Conservation (phyloP, 495 filamentous ascomycete genomes). For the Clohesyomyces aquaticus region DNA sequence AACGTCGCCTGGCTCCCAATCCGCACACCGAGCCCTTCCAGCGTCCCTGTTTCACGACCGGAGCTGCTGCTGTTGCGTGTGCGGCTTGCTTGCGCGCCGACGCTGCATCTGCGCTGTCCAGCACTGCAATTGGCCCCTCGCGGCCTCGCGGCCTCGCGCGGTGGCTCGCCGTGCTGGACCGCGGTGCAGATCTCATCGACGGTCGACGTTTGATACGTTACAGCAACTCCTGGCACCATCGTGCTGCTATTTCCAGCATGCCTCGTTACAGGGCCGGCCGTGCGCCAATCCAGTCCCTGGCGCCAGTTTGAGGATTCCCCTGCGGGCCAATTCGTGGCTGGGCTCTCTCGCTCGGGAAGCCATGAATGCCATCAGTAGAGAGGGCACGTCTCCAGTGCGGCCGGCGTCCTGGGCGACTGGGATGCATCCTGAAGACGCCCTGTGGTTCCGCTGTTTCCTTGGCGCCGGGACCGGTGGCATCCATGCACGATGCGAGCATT, state of each 20-base stretch:
- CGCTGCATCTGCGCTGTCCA: background rate
- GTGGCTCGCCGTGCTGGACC: too few relatives aligned
- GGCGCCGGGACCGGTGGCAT: background rate
- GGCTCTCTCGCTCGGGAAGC: background rate
- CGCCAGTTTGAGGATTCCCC: slow-evolving; percentile 7
- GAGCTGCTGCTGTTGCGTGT: background rate
- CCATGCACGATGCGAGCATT: slow-evolving; percentile 1
- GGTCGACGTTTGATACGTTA: background rate
- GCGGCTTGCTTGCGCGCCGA: background rate
- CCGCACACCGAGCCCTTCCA: too few relatives aligned
- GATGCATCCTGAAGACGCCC: background rate
- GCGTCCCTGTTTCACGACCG: background rate
- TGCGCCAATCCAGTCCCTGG: background rate
- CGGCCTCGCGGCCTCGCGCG: background rate
- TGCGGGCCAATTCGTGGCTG: background rate
- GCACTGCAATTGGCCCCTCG: background rate
- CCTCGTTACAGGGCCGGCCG: background rate
- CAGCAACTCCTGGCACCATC: background rate
- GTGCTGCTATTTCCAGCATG: slow-evolving; percentile 6
- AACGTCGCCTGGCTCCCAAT: background rate
- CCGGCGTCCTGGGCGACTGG: background rate
- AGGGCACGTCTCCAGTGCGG: background rate
- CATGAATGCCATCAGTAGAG: slow-evolving; percentile 1
- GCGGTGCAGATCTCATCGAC: background rate
- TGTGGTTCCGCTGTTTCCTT: slow-evolving; percentile 15